Conservation (phyloP, 2,329 filamentous ascomycete species). For the Fusarium metavorans region DNA sequence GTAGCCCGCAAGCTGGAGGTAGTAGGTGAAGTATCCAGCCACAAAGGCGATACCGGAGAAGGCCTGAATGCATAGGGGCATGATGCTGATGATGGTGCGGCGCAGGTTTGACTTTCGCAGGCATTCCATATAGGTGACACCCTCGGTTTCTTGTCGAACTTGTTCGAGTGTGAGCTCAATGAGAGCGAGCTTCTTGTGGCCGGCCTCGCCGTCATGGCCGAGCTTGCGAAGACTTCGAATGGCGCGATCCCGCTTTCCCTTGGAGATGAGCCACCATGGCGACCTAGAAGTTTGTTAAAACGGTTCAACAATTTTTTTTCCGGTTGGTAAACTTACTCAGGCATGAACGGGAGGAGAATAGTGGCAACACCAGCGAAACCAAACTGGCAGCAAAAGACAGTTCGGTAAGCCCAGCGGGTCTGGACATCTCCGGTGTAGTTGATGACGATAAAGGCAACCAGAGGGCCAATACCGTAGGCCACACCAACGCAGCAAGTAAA, state of each 20-base stretch:
- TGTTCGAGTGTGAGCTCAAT: constrained; percentile 22
- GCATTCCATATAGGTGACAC: constrained; percentile 28
- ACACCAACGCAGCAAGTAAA: constrained; percentile 26
- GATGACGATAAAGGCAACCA: constrained; percentile 23
- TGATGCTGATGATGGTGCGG: constrained; percentile 29
- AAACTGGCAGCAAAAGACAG: constrained; percentile 27
- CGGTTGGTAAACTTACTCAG: constrained; percentile 6
- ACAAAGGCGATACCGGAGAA: constrained; percentile 21
- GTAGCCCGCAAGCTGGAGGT: constrained; percentile 20
- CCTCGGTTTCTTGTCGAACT: constrained; percentile 13
- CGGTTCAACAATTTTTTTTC: background rate
- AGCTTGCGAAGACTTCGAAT: constrained; percentile 6
- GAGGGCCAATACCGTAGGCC: constrained; percentile 16
- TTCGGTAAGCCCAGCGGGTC: constrained; percentile 20
- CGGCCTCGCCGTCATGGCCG: background rate
- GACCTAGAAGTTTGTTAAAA: background rate
- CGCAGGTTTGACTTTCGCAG: constrained; percentile 28
- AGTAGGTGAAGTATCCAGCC: constrained; percentile 25
- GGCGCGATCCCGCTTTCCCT: constrained; percentile 8
- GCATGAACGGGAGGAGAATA: constrained; percentile 13
- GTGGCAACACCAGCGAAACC: constrained; percentile 14
- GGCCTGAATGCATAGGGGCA: constrained; percentile 15
- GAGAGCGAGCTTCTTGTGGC: constrained; percentile 9
- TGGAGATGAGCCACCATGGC: constrained; percentile 26
- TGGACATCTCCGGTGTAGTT: constrained; percentile 19